phyloP scores from a whole-genome alignment of 1,139 yeast species.

The Hanseniaspora gamundiae region DNA sequence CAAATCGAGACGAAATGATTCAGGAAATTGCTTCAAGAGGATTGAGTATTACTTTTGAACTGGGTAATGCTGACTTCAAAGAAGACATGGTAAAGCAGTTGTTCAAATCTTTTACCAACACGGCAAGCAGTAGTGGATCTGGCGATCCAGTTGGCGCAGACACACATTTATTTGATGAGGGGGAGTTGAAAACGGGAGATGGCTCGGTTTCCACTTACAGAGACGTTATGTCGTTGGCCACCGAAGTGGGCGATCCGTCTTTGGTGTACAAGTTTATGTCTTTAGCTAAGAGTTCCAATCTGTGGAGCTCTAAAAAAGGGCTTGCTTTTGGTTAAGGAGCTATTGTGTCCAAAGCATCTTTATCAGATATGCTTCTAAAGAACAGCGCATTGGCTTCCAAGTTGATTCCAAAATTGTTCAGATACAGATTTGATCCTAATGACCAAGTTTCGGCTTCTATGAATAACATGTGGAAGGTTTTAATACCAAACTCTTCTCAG shows the following conservation, averaged over 20 bases:
- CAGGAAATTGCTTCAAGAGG: slow-evolving; percentile 94
- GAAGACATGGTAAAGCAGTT: slow-evolving; percentile 68
- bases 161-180: slow-evolving; percentile 78
- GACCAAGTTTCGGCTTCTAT: slow-evolving; percentile 64
- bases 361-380: slow-evolving; percentile 47
- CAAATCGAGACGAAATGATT: slow-evolving; percentile 69
- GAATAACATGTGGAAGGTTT: slow-evolving; percentile 78
- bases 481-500: slow-evolving; percentile 50
- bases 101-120: slow-evolving; percentile 66
- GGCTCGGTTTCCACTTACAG: slow-evolving; percentile 84
- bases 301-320: slow-evolving; percentile 91
- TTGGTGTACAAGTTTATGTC: slow-evolving; percentile 92
- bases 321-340: slow-evolving; percentile 89
- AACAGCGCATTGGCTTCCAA: slow-evolving; percentile 44
- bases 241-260: slow-evolving; percentile 92
- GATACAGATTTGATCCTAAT: slow-evolving; percentile 81
- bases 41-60: slow-evolving; percentile 65
- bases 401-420: slow-evolving; percentile 68
- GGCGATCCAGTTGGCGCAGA: slow-evolving; percentile 46
- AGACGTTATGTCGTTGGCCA: slow-evolving; percentile 72
- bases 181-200: slow-evolving; percentile 65
- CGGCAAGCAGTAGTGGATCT: slow-evolving; percentile 31
- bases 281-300: slow-evolving; percentile 71
- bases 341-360: slow-evolving; percentile 64
- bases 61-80: slow-evolving; percentile 56